Percentiles rank a stretch among this genome's conserved stretches.
Conservation (phyloP, 768 basidiomycete genomes). For the Mycena sanguinolenta region DNA sequence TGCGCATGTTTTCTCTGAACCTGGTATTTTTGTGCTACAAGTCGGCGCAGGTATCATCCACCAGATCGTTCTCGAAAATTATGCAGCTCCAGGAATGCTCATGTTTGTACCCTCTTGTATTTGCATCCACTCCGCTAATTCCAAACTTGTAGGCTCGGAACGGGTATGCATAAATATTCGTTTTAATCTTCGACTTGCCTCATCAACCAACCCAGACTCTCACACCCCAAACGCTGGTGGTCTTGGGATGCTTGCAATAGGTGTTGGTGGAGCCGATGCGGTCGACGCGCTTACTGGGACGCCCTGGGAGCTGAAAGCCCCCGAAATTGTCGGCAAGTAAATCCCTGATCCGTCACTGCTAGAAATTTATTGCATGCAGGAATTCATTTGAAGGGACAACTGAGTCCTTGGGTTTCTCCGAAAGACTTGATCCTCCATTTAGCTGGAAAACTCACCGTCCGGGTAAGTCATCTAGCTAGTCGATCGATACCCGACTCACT, state of each 20-base stretch:
- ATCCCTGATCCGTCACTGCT: background rate
- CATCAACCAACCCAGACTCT: constrained; percentile 69
- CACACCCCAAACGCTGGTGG: constrained; percentile 99
- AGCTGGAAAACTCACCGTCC: constrained; percentile 93
- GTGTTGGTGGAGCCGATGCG: constrained; percentile 98
- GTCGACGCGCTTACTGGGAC: constrained; percentile 99
- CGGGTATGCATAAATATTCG: constrained; percentile 61
- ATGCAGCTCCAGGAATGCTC: constrained; percentile 94
- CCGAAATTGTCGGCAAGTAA: constrained; percentile 34
- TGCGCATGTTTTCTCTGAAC: background rate
- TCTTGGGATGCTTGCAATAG: constrained; percentile 95
- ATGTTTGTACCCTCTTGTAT: constrained; percentile 66
- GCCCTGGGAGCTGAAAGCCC: constrained; percentile 92
- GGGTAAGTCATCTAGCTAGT: constrained; percentile 62
- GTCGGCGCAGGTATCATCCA: constrained; percentile 76
- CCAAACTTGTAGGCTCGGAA: constrained; percentile 73
- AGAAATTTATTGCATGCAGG: constrained; percentile 58
- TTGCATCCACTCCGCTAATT: constrained; percentile 23
- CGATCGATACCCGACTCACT: background rate
- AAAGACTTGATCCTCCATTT: constrained; percentile 97
- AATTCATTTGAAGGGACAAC: constrained; percentile 87
- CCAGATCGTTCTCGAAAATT: constrained; percentile 98
- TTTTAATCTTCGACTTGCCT: constrained; percentile 9
- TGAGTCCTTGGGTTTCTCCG: constrained; percentile 93
- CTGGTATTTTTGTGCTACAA: background rate